Evolutionary conservation across 192 early-diverging fungal genomes (phyloP), one percentile per base, ranked within the genome.

Genomic region (Backusella sp.): DNA sequence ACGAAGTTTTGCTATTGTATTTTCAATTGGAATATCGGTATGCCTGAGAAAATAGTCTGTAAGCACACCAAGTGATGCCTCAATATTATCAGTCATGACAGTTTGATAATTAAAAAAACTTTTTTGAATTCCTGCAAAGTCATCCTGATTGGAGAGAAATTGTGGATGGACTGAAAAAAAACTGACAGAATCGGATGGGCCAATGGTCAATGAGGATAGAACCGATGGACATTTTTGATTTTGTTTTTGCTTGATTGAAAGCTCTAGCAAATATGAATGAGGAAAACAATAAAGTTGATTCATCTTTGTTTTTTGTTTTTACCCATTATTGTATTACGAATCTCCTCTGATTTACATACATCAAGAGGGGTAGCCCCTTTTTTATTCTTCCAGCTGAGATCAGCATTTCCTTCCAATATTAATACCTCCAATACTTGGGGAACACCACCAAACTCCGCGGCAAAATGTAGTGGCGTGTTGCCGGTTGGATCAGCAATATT

Each of bases 391-490:
- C 75, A 70, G 37, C 75, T 74, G 14, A 87, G 76, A 77, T 85
- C 81, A 2, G 86, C 86, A 8, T 77, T 59, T 1, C 86, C 86
- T 65, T 85, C 84, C 21, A 80, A 65, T 2, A 87, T 78, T 26
- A 88, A 56, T 2, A 88, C 83, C 9, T 75, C 76, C 2, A 88
- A 71, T 37, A 88, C 84, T 53, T 88, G 84, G 28, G 79, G 37
- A 2, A 88, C 75, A 32, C 81, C 76, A 15, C 86, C 84, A 68
- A 83, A 86, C 56, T 88, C 86, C 23, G 85, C 81, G 19, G 86
- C 86, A 71, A 86, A 88, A 66, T 88, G 86, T 11, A 88, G 44
- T 56, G 86, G 83, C 3, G 86, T 88, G 46, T 88, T 86, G 8
- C 84, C 84, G 59, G 79, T 80, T n/a, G 79, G 66, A 44, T 88